These are phyloP conservation scores for Coemansia sp. DNA, from an alignment of 192 early-diverging fungal species.

Conservation along the genomic window DNA sequence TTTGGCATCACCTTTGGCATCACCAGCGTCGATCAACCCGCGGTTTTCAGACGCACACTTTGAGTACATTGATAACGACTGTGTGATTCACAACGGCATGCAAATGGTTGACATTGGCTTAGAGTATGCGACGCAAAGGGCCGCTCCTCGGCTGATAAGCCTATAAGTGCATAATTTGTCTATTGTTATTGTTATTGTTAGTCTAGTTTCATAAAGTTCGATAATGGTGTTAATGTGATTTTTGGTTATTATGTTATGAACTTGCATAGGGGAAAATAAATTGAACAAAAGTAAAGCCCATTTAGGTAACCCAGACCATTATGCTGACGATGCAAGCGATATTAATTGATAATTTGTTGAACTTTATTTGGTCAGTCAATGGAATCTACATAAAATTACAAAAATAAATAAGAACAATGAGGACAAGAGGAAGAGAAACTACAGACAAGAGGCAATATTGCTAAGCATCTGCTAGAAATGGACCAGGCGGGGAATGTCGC, in stretches of 20 bases:
- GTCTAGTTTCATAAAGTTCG: not conserved
- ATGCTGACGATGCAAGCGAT: not conserved
- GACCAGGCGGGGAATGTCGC: conserved; percentile 44
- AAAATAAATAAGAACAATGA: conserved; percentile 9
- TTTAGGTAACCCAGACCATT: not conserved
- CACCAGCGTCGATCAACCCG: conserved; percentile 17
- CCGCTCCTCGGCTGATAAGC: conserved; percentile 40
- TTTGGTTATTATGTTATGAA: too few relatives aligned
- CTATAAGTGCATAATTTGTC: conserved; percentile 11
- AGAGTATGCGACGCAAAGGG: conserved; percentile 32
- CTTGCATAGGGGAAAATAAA: not conserved
- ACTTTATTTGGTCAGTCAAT: not conserved
- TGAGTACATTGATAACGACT: conserved; percentile 47
- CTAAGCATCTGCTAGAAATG: conserved; percentile 23
- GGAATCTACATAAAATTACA: conserved; percentile 5
- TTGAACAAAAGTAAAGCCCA: not conserved
- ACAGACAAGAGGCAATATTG: not conserved
- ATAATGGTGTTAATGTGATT: not conserved
- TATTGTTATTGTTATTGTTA: not conserved
- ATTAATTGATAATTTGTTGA: not conserved
- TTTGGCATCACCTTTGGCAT: not conserved
- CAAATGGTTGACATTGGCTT: conserved; percentile 44
- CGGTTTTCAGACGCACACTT: conserved; percentile 49
- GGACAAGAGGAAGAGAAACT: conserved; percentile 5
- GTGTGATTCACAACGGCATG: conserved; percentile 52